Conservation (phyloP, 768 basidiomycete species). For the Leucocoprinus birnbaumii region DNA sequence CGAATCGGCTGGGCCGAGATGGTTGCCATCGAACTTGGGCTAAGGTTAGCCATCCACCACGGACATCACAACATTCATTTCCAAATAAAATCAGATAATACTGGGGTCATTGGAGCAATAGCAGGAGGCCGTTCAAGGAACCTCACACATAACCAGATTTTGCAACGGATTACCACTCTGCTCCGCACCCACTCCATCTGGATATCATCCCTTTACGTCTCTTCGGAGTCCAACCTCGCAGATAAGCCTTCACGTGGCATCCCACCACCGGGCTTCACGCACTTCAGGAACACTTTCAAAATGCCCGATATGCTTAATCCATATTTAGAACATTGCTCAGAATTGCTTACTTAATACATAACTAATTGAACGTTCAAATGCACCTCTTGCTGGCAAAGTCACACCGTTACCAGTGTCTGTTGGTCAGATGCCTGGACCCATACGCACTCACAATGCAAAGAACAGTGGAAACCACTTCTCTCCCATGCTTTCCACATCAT, state of each 20-base stretch:
- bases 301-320: not conserved
- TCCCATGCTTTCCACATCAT: not conserved
- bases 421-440: no score
- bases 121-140: slow-evolving; percentile 17
- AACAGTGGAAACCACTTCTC: not conserved
- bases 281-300: not conserved
- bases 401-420: no score
- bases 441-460: no score
- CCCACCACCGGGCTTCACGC: not conserved
- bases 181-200: slow-evolving; percentile 4
- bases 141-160: slow-evolving; percentile 15
- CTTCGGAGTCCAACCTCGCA: slow-evolving; percentile 12
- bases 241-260: slow-evolving; percentile 12
- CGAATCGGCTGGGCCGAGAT: slow-evolving; percentile 26
- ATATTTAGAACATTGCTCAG: no score
- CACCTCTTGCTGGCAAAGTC: no score
- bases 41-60: not conserved
- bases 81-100: slow-evolving; percentile 29
- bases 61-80: slow-evolving; percentile 21
- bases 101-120: slow-evolving; percentile 28
- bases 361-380: no score
- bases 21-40: slow-evolving; percentile 23
- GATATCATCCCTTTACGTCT: slow-evolving; percentile 5
- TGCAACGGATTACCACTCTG: slow-evolving; percentile 11
- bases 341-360: no score